Evolutionary conservation across 371 early-diverging fungal species (phyloP), one percentile per base, ranked within the genome.

Genomic region (Lichtheimia corymbifera): DNA sequence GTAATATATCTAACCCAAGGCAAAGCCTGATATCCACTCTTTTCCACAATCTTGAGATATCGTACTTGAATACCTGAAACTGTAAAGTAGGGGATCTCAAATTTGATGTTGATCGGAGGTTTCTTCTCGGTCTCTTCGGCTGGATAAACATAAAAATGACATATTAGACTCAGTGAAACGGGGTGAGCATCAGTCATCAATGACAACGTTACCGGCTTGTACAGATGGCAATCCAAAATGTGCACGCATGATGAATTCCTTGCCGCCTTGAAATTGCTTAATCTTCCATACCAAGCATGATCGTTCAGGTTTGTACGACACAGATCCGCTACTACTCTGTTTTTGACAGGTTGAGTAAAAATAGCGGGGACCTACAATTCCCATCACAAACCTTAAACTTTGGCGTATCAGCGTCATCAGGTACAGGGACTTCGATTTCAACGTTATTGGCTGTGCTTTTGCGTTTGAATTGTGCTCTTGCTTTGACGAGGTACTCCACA

Each of bases 1-100:
- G 99, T 97, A 59, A 98, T 97, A 69, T 98, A 98, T 54, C 99
- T 79, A 28, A 98, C 99, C 99, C 99, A 99, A 42, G 99, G 99
- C 63, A 97, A 84, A 4, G 98, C 97, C 70, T 96, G 96, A 72
- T 99, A 99, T 35, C 99, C 99, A 61, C 93, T 92, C 78, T 96
- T 96, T 72, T 99, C 99, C 50, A 97, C 95, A 64, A 99, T 96
- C 85, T 99, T 99, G 53, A 99, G 86, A 72, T 99, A 99, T 65
- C 98, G 87, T 22, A 99, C 99, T 80, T 97, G 97, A 64, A 99
- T 97, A 50, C 99, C 99, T 4, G 95, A 95, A 1, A 90, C 91
- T 15, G 98, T 97, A 68, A 96, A 99, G 77, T 99, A 99, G 40
- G 99, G 99, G 58, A 99, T 97, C 73, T 99, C 99, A 71, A 96